Evolutionary conservation across 352 stramenopile species (phyloP).

Genomic region (Pythium volutum): DNA sequence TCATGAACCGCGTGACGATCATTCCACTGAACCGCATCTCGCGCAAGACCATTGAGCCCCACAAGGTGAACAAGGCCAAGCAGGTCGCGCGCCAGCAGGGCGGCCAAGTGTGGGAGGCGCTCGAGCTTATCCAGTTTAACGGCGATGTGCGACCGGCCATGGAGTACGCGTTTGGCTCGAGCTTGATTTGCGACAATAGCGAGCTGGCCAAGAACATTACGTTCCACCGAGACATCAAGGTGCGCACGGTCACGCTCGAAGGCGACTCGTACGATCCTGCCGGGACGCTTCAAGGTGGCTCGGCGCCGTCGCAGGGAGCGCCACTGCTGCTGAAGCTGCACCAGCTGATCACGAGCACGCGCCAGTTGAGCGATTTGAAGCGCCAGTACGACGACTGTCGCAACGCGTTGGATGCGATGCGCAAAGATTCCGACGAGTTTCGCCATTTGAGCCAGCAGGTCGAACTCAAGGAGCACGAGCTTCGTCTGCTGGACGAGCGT

Average conservation of each 20-base stretch:
- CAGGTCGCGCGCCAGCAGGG: slow-evolving; percentile 87
- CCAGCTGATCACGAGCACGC: slow-evolving; percentile 69
- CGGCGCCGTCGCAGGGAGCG: slow-evolving; percentile 67
- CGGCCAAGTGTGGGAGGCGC: slow-evolving; percentile 89
- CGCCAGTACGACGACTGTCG: slow-evolving; percentile 64
- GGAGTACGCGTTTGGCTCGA: slow-evolving; percentile 98
- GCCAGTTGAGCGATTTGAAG: slow-evolving; percentile 61
- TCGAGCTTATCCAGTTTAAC: slow-evolving; percentile 97
- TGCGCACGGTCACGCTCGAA: slow-evolving; percentile 96
- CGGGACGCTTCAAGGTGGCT: slow-evolving; percentile 94
- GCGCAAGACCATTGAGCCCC: slow-evolving; percentile 61
- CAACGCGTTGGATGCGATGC: slow-evolving; percentile 59
- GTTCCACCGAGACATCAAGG: slow-evolving; percentile 92
- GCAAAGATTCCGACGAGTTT: slow-evolving; percentile 74
- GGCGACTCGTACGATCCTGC: slow-evolving; percentile 98
- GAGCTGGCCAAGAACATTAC: slow-evolving; percentile 88
- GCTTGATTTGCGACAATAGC: slow-evolving; percentile 96
- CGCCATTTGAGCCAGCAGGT: slow-evolving; percentile 72
- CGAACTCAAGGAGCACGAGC: slow-evolving; percentile 82
- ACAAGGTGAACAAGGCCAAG: slow-evolving; percentile 78
- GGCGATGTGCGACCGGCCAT: slow-evolving; percentile 94
- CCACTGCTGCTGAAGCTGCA: slow-evolving; percentile 83
- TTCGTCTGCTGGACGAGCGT: slow-evolving; percentile 71
- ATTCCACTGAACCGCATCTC: slow-evolving; percentile 98
- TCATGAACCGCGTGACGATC: slow-evolving; percentile 97